These are phyloP conservation scores for Diaporthe nobilis DNA, from an alignment of 2,329 filamentous ascomycete species.

Conservation along the genomic window DNA sequence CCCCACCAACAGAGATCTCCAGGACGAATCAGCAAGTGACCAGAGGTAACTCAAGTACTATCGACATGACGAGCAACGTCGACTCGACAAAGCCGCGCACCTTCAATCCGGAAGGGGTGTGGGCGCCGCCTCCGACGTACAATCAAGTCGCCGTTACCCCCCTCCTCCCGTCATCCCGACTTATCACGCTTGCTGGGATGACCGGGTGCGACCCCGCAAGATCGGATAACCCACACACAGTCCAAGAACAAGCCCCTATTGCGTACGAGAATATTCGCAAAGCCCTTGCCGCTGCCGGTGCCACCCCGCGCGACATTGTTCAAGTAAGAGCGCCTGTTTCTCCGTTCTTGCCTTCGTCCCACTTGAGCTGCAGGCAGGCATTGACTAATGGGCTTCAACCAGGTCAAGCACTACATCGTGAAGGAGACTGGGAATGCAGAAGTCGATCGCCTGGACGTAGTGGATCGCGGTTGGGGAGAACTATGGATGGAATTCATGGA, in stretches of 20 bases:
- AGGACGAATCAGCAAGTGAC: background rate
- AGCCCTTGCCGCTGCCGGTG: slow-evolving; percentile 35
- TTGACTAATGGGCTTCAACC: background rate
- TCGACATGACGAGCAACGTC: slow-evolving; percentile 9
- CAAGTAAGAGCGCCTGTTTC: slow-evolving; percentile 9
- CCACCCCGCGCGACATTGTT: slow-evolving; percentile 37
- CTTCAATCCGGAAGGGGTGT: slow-evolving; percentile 36
- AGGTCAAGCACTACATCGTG: slow-evolving; percentile 39
- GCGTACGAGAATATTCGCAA: slow-evolving; percentile 35
- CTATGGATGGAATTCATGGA: slow-evolving; percentile 38
- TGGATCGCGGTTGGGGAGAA: slow-evolving; percentile 37
- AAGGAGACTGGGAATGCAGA: slow-evolving; percentile 35
- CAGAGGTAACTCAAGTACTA: background rate
- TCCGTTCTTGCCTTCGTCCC: background rate
- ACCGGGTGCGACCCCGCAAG: slow-evolving; percentile 38
- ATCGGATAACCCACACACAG: slow-evolving; percentile 32
- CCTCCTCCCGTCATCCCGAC: slow-evolving; percentile 34
- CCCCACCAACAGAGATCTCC: background rate
- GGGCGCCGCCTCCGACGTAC: slow-evolving; percentile 33
- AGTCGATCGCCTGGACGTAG: slow-evolving; percentile 33
- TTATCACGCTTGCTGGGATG: slow-evolving; percentile 36
- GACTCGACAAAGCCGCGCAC: slow-evolving; percentile 29
- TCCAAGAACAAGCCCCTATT: slow-evolving; percentile 31
- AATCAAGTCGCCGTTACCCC: slow-evolving; percentile 37
- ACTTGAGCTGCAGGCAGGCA: background rate